phyloP scores from a whole-genome alignment of 148 eudicot genomes.

The Amaranthus palmeri region DNA sequence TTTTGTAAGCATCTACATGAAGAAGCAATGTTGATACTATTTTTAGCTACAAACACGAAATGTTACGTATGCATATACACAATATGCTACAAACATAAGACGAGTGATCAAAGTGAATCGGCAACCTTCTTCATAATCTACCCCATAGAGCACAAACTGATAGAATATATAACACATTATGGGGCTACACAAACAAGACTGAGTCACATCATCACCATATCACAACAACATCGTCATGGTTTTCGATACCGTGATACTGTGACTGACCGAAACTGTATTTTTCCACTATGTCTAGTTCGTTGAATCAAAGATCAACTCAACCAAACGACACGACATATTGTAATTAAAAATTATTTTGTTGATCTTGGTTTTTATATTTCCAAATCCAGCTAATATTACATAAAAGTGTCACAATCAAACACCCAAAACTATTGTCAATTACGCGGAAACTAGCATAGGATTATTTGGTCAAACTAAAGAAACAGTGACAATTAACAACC shows the following conservation, averaged over 20 bases:
- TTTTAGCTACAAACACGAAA: neutral
- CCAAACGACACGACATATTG: neutral
- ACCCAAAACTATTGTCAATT: neutral
- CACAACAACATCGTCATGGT: too few relatives aligned
- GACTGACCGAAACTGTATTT: too few relatives aligned
- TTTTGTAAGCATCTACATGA: neutral
- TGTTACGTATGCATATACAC: neutral
- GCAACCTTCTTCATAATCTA: neutral
- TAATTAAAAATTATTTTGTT: neutral
- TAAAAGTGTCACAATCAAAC: neutral
- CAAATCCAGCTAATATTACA: neutral
- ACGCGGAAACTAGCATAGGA: constrained; percentile 1
- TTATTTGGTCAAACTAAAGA: constrained; percentile 4
- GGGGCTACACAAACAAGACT: too few relatives aligned
- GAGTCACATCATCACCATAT: too few relatives aligned
- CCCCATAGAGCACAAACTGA: neutral
- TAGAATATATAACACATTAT: too few relatives aligned
- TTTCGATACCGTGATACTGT: too few relatives aligned
- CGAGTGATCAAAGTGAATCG: neutral
- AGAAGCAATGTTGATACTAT: neutral
- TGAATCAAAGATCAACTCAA: neutral
- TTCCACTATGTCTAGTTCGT: too few relatives aligned
- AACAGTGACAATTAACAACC: neutral
- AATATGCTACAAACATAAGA: neutral
- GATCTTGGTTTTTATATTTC: neutral